phyloP scores from a whole-genome alignment of 352 stramenopile genomes.

The Pythium apleroticum region DNA sequence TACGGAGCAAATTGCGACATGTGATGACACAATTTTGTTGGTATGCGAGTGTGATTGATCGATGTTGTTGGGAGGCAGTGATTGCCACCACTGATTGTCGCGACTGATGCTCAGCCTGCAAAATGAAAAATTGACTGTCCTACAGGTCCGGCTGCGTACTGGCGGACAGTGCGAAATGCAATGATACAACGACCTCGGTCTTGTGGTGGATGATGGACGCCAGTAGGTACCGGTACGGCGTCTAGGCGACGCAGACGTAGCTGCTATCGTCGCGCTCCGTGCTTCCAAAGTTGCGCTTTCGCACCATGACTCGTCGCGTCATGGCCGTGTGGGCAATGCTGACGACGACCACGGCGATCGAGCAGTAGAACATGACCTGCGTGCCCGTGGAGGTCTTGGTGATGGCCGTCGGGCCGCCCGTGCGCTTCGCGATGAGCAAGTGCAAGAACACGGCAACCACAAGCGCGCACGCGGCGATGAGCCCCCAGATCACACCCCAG shows the following conservation, averaged over 20 bases:
- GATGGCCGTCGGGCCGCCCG: conserved; percentile 38
- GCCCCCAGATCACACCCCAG: conserved; percentile 86
- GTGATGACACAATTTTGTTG: not conserved
- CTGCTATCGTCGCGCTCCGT: conserved; percentile 11
- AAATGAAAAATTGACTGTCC: conserved; percentile 5
- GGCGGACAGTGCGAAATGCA: not conserved
- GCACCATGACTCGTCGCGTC: conserved; percentile 52
- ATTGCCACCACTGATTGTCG: not conserved
- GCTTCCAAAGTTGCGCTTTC: conserved; percentile 21
- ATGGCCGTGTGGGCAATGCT: conserved; percentile 63
- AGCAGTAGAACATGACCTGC: conserved; percentile 49
- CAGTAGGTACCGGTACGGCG: too few relatives aligned
- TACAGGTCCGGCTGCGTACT: not conserved
- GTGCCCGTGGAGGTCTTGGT: conserved; percentile 51
- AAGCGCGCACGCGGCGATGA: conserved; percentile 72
- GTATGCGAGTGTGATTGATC: not conserved
- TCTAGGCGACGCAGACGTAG: conserved; percentile 18
- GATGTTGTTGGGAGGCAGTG: not conserved
- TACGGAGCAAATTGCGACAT: not conserved
- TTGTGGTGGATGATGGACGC: too few relatives aligned
- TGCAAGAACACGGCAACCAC: conserved; percentile 80
- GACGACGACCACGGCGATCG: conserved; percentile 43
- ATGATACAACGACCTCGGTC: too few relatives aligned
- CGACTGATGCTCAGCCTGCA: not conserved
- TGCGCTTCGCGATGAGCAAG: conserved; percentile 62